A percentile compares a stretch with the other conserved stretches of the same genome.
phyloP scores from a whole-genome alignment of 495 filamentous ascomycete genomes.

The Penicillium canariense region DNA sequence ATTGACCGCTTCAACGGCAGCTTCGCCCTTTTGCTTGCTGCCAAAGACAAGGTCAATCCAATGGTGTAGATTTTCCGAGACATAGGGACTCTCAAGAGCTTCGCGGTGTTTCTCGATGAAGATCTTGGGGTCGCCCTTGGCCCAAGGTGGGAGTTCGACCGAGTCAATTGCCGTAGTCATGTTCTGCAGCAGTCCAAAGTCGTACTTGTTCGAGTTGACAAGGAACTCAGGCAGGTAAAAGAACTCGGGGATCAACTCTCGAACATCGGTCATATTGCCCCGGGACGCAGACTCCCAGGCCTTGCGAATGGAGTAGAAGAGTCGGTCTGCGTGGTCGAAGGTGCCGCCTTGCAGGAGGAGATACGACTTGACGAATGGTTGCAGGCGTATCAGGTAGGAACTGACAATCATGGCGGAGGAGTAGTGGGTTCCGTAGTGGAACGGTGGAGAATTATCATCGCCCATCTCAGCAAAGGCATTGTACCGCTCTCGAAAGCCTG shows the following conservation, averaged over 20 bases:
- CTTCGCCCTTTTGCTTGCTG: conserved; percentile 90
- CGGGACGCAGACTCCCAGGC: conserved; percentile 88
- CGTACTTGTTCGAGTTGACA: conserved; percentile 85
- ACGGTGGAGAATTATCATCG: conserved; percentile 71
- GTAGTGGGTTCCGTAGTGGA: conserved; percentile 98
- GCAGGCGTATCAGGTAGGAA: conserved; percentile 90
- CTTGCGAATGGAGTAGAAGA: conserved; percentile 90
- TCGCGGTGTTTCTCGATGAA: conserved; percentile 94
- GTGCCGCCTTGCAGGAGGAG: conserved; percentile 95
- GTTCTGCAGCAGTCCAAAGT: conserved; percentile 85
- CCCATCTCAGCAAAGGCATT: conserved; percentile 89
- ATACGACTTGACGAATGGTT: conserved; percentile 95
- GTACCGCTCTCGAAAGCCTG: conserved; percentile 79
- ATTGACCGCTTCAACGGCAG: conserved; percentile 86
- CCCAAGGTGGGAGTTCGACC: conserved; percentile 89
- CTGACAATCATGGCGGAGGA: conserved; percentile 99
- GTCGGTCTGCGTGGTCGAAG: conserved; percentile 92
- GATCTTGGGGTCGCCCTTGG: conserved; percentile 92
- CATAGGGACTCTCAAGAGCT: conserved; percentile 90
- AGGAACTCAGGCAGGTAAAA: conserved; percentile 95
- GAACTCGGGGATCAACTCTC: conserved; percentile 94
- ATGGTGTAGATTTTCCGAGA: conserved; percentile 82
- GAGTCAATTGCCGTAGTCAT: conserved; percentile 74
- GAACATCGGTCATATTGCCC: conserved; percentile 88
- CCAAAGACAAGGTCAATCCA: conserved; percentile 98